Evolutionary conservation across 1,284 basidiomycete species (phyloP).

Genomic region (Apiotrichum laibachii): DNA sequence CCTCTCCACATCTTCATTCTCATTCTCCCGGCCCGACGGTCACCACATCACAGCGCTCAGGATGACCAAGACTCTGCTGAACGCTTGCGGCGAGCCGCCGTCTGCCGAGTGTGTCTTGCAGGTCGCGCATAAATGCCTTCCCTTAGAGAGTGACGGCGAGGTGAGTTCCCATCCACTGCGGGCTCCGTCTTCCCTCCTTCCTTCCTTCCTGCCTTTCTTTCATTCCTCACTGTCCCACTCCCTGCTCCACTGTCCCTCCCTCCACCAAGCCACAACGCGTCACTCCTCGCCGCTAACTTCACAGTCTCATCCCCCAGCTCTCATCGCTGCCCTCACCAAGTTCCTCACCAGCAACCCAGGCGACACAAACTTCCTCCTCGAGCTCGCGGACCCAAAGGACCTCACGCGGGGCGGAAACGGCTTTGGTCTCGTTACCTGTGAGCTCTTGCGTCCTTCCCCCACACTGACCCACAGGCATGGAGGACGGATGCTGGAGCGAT

Average conservation of each 20-base stretch:
- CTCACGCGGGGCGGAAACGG: slow-evolving; percentile 33
- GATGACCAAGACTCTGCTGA: slow-evolving; percentile 6
- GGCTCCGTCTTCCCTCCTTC: neutral
- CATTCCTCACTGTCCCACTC: too few species aligned
- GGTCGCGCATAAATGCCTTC: slow-evolving; percentile 9
- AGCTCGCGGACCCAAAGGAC: slow-evolving; percentile 23
- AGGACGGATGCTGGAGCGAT: slow-evolving; percentile 44
- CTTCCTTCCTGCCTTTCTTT: neutral
- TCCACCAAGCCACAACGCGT: too few species aligned
- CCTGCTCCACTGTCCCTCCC: too few species aligned
- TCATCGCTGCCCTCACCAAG: slow-evolving; percentile 19
- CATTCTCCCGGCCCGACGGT: too few species aligned
- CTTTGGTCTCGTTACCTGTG: slow-evolving; percentile 42
- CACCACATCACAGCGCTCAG: too few species aligned
- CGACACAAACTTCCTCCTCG: slow-evolving; percentile 41
- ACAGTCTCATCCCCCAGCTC: slow-evolving; percentile 28
- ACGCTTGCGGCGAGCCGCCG: slow-evolving; percentile 14
- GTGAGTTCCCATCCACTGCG: slow-evolving; percentile 11
- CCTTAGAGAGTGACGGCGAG: slow-evolving; percentile 8
- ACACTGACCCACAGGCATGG: slow-evolving; percentile 35
- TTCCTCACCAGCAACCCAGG: slow-evolving; percentile 28
- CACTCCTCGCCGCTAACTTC: neutral
- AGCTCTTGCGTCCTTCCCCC: slow-evolving; percentile 8
- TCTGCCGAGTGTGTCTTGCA: slow-evolving; percentile 4
- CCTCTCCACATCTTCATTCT: too few species aligned